These are phyloP conservation scores for Microstegium vimineum DNA, from an alignment of 176 grass and related monocot genomes.

Conservation along the genomic window DNA sequence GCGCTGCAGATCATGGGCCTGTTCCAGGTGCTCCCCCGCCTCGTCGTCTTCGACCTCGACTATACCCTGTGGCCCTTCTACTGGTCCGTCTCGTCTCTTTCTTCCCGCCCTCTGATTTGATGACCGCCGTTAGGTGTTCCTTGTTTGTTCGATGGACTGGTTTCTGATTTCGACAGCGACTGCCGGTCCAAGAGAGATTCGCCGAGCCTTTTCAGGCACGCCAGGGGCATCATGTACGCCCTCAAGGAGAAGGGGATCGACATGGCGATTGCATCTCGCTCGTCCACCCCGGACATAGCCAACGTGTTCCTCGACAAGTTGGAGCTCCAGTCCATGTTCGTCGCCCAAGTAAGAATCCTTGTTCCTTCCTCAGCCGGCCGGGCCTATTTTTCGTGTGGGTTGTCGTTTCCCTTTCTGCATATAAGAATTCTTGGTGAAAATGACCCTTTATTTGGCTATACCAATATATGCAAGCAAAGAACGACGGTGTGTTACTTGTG, in stretches of 20 bases:
- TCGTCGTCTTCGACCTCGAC: slow-evolving; percentile 98
- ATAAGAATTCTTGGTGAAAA: not conserved
- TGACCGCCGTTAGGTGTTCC: too few relatives aligned
- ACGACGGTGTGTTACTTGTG: not conserved
- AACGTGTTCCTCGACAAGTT: slow-evolving; percentile 83
- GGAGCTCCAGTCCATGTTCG: slow-evolving; percentile 68
- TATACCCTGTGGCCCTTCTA: slow-evolving; percentile 98
- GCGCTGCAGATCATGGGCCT: slow-evolving; percentile 69
- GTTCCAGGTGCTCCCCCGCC: slow-evolving; percentile 68
- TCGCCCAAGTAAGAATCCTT: slow-evolving; percentile 48
- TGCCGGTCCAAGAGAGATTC: slow-evolving; percentile 81
- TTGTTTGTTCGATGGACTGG: not conserved
- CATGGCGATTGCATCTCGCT: slow-evolving; percentile 87
- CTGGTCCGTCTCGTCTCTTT: slow-evolving; percentile 32
- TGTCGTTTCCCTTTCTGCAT: not conserved
- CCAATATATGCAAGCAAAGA: not conserved
- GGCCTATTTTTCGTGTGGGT: not conserved
- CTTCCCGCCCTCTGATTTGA: too few relatives aligned
- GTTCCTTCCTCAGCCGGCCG: not conserved
- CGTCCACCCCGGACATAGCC: slow-evolving; percentile 75
- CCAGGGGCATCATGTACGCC: slow-evolving; percentile 80
- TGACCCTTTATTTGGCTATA: not conserved
- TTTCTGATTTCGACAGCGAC: slow-evolving; percentile 46
- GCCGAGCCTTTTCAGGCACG: slow-evolving; percentile 73
- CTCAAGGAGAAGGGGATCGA: slow-evolving; percentile 91